Evolutionary conservation across 495 filamentous ascomycete species (phyloP), one percentile per base, ranked within the genome.

Genomic region (Oleoguttula mirabilis): DNA sequence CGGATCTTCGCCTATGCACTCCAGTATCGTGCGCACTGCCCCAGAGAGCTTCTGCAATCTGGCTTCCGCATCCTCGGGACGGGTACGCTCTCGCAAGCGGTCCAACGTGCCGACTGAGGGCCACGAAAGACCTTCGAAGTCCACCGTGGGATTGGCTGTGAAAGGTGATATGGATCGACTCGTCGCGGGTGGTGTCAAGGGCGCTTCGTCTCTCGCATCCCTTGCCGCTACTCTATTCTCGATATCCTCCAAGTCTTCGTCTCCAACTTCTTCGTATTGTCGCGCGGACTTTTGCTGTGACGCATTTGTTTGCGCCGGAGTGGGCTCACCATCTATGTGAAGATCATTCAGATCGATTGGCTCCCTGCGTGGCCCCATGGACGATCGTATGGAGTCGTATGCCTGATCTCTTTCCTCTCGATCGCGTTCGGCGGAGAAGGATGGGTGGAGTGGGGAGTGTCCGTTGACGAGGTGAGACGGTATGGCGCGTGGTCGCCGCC

Each of bases 1-100:
- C 0, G 90, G 86, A 58, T 98, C 92, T 63, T 98, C 90, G 44
- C 90, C 92, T 30, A 98, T 72, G 53, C 90, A 96, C 65, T 98
- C 92, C 5, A 98, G 69, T 25, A 98, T 84, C 3, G 90, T 96
- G 28, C 76, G 68, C 14, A 98, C 77, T 36, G 90, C 92, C 43
- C 81, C 84, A 11, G 82, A 73, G 42, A 98, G 73, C 62, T 82
- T 90, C 41, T 76, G 64, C 27, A 94, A 59, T 23, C 85, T 70
- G 48, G 72, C 71, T 41, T 74, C 68, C 16, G 77, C 77, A 58
- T 95, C 71, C 50, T 82, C 77, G 0, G 76, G 73, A 17, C 28
- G 16, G 8, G 43, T 32, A 15, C 50, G 39, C 35, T 53, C 50
- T 7, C 36, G 39, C 10, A 53, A 24, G 27, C 50, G 44, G 27